Conservation (phyloP, 805 yeast species). For the Candida sphagnicola region DNA sequence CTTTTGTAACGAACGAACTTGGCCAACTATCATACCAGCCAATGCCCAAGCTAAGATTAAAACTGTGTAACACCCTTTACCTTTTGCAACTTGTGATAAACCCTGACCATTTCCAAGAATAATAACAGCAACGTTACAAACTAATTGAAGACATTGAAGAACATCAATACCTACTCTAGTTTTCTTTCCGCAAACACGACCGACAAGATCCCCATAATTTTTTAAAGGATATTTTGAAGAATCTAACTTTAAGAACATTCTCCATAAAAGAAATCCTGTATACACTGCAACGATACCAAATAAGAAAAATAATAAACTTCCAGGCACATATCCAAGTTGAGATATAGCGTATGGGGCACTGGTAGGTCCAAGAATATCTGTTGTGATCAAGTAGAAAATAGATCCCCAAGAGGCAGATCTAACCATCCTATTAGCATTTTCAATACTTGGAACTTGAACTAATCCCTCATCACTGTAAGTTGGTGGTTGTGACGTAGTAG, state of each 20-base stretch:
- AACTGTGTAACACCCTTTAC: constrained; percentile 36
- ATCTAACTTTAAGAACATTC: constrained; percentile 32
- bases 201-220: constrained; percentile 39
- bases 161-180: constrained; percentile 28
- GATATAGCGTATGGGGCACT: constrained; percentile 44
- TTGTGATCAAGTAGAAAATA: constrained; percentile 45
- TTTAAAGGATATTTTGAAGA: constrained; percentile 41
- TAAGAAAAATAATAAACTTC: constrained; percentile 35
- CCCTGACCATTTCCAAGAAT: constrained; percentile 40
- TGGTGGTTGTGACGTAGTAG: no score
- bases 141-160: constrained; percentile 39
- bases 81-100: constrained; percentile 35
- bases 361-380: constrained; percentile 46
- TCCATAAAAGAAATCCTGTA: constrained; percentile 38
- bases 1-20: constrained; percentile 33
- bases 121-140: constrained; percentile 41
- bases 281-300: constrained; percentile 41
- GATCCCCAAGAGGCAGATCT: constrained; percentile 14
- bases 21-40: constrained; percentile 41
- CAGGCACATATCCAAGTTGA: constrained; percentile 44
- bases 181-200: constrained; percentile 33
- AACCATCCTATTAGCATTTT: constrained; percentile 9
- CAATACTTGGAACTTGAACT: neutral
- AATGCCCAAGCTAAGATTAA: constrained; percentile 41
- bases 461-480: neutral